A percentile compares a stretch with the other conserved stretches of the same genome.
Evolutionary conservation across 2,329 filamentous ascomycete species (phyloP).

Genomic region (Pseudopyricularia javanii): DNA sequence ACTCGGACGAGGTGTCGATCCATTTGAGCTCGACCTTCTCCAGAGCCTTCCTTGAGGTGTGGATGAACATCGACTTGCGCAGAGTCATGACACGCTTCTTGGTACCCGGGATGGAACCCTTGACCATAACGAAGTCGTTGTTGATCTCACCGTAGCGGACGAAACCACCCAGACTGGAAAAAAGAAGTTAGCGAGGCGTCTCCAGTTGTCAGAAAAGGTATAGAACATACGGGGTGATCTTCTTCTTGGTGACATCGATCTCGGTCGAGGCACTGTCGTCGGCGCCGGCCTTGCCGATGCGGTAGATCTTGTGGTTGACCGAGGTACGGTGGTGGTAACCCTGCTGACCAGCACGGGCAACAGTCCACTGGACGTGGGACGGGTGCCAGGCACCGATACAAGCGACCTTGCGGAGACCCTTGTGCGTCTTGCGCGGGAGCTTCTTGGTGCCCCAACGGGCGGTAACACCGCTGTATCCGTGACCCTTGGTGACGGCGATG

Average conservation of each 20-base stretch:
- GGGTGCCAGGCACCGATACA: conserved; percentile 99
- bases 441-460: conserved; percentile 99
- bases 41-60: conserved; percentile 88
- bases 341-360: conserved; percentile 98
- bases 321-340: conserved; percentile 99
- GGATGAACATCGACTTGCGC: conserved; percentile 95
- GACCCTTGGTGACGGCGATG: conserved; percentile 99
- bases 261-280: conserved; percentile 91
- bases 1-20: conserved; percentile 99
- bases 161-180: conserved; percentile 83
- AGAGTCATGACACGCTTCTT: conserved; percentile 99
- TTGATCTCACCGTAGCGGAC: conserved; percentile 98
- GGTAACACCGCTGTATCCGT: conserved; percentile 96
- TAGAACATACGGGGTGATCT: conserved; percentile 88
- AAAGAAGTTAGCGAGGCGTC: conserved; percentile 17
- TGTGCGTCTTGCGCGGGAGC: conserved; percentile 99
- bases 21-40: conserved; percentile 99
- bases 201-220: not conserved
- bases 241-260: conserved; percentile 97
- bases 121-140: conserved; percentile 96
- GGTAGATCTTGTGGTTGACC: conserved; percentile 99
- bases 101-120: conserved; percentile 93
- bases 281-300: conserved; percentile 84
- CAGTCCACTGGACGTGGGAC: conserved; percentile 99
- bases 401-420: conserved; percentile 99